These are phyloP conservation scores for Citrus maxima DNA, from an alignment of 345 rosid genomes.

Conservation along the genomic window DNA sequence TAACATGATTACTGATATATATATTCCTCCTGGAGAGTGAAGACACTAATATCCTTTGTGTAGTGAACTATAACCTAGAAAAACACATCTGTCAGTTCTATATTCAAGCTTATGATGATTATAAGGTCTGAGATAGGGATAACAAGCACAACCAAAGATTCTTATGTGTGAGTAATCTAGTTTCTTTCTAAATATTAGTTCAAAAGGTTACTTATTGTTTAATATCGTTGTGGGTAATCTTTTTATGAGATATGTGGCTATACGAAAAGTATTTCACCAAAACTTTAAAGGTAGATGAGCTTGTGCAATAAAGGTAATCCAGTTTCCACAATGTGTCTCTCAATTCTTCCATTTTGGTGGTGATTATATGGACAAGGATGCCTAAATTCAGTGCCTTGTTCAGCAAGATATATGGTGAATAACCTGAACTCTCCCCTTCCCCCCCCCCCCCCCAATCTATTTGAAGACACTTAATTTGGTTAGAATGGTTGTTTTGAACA, in stretches of 20 bases:
- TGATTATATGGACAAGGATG: not conserved
- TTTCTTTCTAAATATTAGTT: too few relatives aligned
- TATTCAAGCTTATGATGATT: too few relatives aligned
- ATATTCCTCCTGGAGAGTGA: too few relatives aligned
- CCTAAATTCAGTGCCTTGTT: not conserved
- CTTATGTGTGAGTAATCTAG: not conserved
- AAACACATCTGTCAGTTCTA: too few relatives aligned
- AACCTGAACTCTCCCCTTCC: not conserved
- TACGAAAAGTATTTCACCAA: not conserved
- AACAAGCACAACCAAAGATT: conserved; percentile 3
- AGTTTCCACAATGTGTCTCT: not conserved
- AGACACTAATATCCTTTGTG: too few relatives aligned
- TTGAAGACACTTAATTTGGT: too few relatives aligned
- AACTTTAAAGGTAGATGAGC: not conserved
- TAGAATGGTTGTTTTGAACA: too few relatives aligned
- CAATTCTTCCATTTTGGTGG: not conserved
- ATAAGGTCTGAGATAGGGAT: too few relatives aligned
- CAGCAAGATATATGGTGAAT: not conserved
- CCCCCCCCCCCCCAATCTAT: not conserved
- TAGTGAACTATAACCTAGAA: too few relatives aligned
- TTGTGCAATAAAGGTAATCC: not conserved
- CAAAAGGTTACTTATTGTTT: not conserved
- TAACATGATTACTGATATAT: too few relatives aligned
- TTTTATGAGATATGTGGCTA: not conserved
- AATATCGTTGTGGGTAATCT: not conserved